phyloP scores from a whole-genome alignment of 2,329 filamentous ascomycete genomes.

The Macroventuria anomochaeta region DNA sequence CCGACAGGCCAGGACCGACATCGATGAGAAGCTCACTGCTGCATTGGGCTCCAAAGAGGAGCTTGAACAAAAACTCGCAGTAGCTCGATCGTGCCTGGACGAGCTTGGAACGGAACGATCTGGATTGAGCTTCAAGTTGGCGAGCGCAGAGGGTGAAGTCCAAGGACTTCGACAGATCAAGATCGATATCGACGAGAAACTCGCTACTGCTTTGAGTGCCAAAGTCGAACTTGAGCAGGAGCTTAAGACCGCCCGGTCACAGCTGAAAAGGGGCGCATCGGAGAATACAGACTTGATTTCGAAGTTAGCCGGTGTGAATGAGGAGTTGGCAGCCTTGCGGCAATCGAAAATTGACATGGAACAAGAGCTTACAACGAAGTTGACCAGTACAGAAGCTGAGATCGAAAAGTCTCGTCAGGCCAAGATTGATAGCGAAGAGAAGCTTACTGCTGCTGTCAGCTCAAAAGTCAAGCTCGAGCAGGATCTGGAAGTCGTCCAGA shows the following conservation, averaged over 20 bases:
- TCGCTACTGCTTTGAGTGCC: background rate
- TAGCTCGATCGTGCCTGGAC: conserved; percentile 15
- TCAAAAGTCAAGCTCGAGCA: conserved; percentile 2
- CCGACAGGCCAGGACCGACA: conserved; percentile 19
- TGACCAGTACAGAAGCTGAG: conserved; percentile 27
- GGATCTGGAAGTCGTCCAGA: background rate
- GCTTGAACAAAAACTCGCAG: conserved; percentile 12
- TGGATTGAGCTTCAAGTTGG: conserved; percentile 25
- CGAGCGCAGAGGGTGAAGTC: conserved; percentile 27
- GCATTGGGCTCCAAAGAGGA: background rate
- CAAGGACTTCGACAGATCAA: conserved; percentile 21
- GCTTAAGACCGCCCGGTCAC: background rate
- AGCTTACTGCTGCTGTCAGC: background rate
- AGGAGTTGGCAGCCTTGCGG: background rate
- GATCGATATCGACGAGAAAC: conserved; percentile 8
- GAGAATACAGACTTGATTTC: background rate
- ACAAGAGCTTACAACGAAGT: conserved; percentile 7
- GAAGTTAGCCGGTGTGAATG: background rate
- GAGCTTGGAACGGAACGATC: conserved; percentile 21
- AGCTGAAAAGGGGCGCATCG: background rate
- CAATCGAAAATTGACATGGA: background rate
- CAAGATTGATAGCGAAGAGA: conserved; percentile 16
- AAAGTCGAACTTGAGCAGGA: conserved; percentile 6
- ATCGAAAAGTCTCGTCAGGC: conserved; percentile 20
- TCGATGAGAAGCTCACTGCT: conserved; percentile 6